These are phyloP conservation scores for Lenzites betulinus DNA, from an alignment of 768 basidiomycete species.

Conservation along the genomic window DNA sequence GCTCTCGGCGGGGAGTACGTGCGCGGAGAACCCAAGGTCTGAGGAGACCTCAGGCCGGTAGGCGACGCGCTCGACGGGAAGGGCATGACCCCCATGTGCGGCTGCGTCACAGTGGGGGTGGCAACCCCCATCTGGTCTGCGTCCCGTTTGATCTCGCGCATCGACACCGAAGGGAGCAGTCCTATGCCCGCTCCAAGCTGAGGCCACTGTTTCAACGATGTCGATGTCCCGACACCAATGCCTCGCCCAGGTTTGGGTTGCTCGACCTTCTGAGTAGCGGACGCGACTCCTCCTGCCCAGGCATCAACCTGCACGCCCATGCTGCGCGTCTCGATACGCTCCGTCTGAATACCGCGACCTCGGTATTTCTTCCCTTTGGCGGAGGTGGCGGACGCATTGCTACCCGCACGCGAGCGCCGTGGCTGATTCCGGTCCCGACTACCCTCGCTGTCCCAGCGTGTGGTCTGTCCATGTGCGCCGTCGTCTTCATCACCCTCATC, in stretches of 20 bases:
- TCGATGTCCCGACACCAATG: constrained; percentile 5
- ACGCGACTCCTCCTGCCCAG: constrained; percentile 17
- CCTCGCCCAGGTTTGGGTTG: constrained; percentile 14
- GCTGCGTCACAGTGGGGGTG: constrained; percentile 23
- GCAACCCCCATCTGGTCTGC: constrained; percentile 26
- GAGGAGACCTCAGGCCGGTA: constrained; percentile 29
- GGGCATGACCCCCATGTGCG: constrained; percentile 20
- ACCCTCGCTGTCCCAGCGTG: constrained; percentile 21
- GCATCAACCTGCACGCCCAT: constrained; percentile 61
- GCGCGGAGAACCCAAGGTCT: constrained; percentile 31
- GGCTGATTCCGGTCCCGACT: constrained; percentile 23
- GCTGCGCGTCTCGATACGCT: constrained; percentile 51
- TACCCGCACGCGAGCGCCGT: constrained; percentile 31
- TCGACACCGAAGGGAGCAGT: constrained; percentile 27
- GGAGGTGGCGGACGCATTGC: constrained; percentile 38
- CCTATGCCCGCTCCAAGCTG: constrained; percentile 11
- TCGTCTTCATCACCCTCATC: constrained; percentile 67
- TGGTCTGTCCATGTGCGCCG: not conserved
- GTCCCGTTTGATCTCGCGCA: constrained; percentile 27
- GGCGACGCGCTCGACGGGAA: constrained; percentile 35
- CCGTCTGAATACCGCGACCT: constrained; percentile 72
- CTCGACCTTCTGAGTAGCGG: not conserved
- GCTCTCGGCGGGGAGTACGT: constrained; percentile 30
- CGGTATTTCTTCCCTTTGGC: constrained; percentile 58
- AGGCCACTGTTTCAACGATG: constrained; percentile 16